Evolutionary conservation across 2,329 filamentous ascomycete genomes (phyloP), one percentile per base, ranked within the genome.

Genomic region (Drechmeria coniospora): DNA sequence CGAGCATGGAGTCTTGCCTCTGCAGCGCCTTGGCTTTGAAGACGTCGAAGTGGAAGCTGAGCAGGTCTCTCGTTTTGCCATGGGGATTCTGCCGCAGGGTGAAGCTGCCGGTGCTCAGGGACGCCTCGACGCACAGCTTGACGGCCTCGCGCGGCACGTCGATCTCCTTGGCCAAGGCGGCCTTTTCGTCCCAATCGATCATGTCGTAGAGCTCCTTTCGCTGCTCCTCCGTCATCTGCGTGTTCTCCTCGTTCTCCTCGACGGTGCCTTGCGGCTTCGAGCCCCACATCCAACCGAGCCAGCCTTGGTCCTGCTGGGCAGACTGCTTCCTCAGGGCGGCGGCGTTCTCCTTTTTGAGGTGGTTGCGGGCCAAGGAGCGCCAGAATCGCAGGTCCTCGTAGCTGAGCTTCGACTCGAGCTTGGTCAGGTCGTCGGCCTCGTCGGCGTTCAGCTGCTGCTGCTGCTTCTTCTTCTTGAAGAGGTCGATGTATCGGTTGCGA

Each of bases 311-410:
- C 36, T 77, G 62, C 43, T 59, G 48, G 30, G 49, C 51, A 27
- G 58, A 49, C 15, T 51, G 58, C 45, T 65, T 65, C 44, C 82
- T 90, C 43, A 87, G 74, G n/a, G 87, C 74, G 19, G 81, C 80
- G 2, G 90, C 77, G 36, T 92, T 92, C 47, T 99, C 90, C 49
- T 94, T 95, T 42, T 83, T 83, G 10, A 99, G 62, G 50, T 98
- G 81, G 40, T 92, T 98, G 15, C 90, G 75, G 17, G 87, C 90
- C 31, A 98, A 51, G 0, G 90, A 95, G 36, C 90, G 70, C 86
- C 90, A 99, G 57, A 98, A 99, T 4, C 90, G 78, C 29, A 99
- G 63, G 47, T 98, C 92, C 50, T 98, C 90, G 47, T 98, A 98
- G 19, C 68, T 74, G 2, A 93, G 65, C 48, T 94, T 94, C 60